These are phyloP conservation scores for Chalciporus chontae DNA, from an alignment of 768 basidiomycete species.

Conservation along the genomic window DNA sequence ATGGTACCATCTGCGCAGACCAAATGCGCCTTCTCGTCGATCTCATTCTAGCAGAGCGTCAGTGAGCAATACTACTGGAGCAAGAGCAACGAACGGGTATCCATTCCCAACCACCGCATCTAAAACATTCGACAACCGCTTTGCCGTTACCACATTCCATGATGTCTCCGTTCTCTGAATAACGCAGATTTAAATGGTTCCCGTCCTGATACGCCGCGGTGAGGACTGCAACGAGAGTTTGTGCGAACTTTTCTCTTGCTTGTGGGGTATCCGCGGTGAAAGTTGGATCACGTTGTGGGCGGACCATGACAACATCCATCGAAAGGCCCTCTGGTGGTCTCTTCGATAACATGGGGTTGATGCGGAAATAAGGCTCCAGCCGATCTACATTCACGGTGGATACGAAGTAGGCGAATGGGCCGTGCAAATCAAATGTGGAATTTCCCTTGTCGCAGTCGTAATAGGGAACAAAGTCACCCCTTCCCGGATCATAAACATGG, in stretches of 20 bases:
- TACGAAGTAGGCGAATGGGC: constrained; percentile 86
- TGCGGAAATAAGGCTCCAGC: constrained; percentile 78
- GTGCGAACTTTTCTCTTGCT: constrained; percentile 47
- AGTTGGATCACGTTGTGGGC: constrained; percentile 62
- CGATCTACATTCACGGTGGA: constrained; percentile 82
- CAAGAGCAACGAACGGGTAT: constrained; percentile 53
- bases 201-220: constrained; percentile 77
- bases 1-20: constrained; percentile 82
- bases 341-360: constrained; percentile 58
- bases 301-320: constrained; percentile 73
- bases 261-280: constrained; percentile 39
- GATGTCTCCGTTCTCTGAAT: constrained; percentile 43
- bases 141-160: constrained; percentile 43
- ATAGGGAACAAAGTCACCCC: constrained; percentile 46
- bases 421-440: constrained; percentile 48
- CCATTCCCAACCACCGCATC: constrained; percentile 86
- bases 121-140: constrained; percentile 70
- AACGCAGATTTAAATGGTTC: constrained; percentile 60
- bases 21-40: constrained; percentile 61
- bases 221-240: constrained; percentile 52
- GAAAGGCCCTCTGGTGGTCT: constrained; percentile 43
- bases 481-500: constrained; percentile 57
- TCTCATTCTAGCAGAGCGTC: constrained; percentile 43
- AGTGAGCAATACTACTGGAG: constrained; percentile 5
- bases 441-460: constrained; percentile 31